A percentile compares a stretch with the other conserved stretches of the same genome.
Conservation (phyloP, 2,329 filamentous ascomycete genomes). For the Cyphellophora europaea region DNA sequence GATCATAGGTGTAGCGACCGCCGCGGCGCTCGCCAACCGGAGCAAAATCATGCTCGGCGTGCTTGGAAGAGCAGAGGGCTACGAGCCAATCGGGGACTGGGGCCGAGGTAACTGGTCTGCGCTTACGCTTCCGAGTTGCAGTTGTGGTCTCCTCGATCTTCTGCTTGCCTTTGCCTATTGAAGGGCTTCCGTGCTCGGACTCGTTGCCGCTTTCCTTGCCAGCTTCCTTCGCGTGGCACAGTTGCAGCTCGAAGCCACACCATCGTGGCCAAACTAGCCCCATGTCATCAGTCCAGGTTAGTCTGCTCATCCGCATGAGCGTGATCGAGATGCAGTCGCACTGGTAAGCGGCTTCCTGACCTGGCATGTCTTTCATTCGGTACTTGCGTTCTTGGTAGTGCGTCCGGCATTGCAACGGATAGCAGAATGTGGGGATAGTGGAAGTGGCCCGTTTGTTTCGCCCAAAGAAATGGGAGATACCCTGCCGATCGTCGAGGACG, state of each 20-base stretch:
- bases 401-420: slow-evolving; percentile 3
- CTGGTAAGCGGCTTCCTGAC: not conserved
- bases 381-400: slow-evolving; percentile 2
- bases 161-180: not conserved
- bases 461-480: slow-evolving; percentile 5
- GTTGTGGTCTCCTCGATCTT: not conserved
- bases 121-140: not conserved
- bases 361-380: not conserved
- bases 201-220: not conserved
- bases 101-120: not conserved
- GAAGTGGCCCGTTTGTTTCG: slow-evolving; percentile 3
- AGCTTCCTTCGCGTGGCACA: not conserved
- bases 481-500: slow-evolving; percentile 1
- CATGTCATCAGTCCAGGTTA: not conserved
- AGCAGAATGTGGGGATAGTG: slow-evolving; percentile 2
- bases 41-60: not conserved
- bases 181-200: not conserved
- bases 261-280: slow-evolving; percentile 1
- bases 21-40: not conserved
- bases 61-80: not conserved
- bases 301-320: not conserved
- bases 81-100: not conserved
- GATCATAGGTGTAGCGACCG: not conserved
- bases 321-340: slow-evolving; percentile 2
- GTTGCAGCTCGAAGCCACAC: slow-evolving; percentile 2